Base-by-base conservation (phyloP, 169 alveolate genomes). In the Toxoplasma gondii region DNA sequence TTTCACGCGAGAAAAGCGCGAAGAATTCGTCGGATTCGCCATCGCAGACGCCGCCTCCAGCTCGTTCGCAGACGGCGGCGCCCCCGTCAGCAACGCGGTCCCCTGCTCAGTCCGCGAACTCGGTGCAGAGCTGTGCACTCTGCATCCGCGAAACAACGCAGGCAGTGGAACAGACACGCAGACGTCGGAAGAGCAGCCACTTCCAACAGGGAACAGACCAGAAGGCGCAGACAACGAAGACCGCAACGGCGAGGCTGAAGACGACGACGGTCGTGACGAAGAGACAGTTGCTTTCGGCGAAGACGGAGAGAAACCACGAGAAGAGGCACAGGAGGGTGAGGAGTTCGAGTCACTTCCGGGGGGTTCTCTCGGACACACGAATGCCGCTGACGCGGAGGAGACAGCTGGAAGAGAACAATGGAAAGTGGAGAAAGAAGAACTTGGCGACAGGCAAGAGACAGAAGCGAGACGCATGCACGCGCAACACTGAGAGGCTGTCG, bases 1-100 rank as follows among this genome's bases (percentile, higher is more conserved):
- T 34, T 91, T 91, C 29, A 91, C 87, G 36, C 88, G 88, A 53
- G 80, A n/a, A 45, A 91, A 91, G n/a, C 64, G 54, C n/a, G 43
- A 31, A 19, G 74, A 27, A 31, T 16, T 27, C 34, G 74, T 16
- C 74, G 74, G 74, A 16, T 64, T 16, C 24, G 74, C 12, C 58
- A 4, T 12, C 12, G 58, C 58, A 64, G 74, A 27, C 34, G 31
- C 74, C 34, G 74, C n/a, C 34, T 64, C 74, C 7, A 4, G 24
- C 74, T 64, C 74, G n/a, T 4, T 31, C 74, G 74, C 74, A 49
- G 22, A 49, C 58, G n/a, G 58, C 58, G 22, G 58, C 58, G 58
- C 58, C 58, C 12, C 12, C 12, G 22, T 49, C 58, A n/a, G n/a
- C n/a, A n/a, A n/a, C n/a, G n/a, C n/a, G n/a, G n/a, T n/a, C n/a